Evolutionary conservation across 257 asterid species (phyloP).

Genomic region (Nicotiana paniculata): DNA sequence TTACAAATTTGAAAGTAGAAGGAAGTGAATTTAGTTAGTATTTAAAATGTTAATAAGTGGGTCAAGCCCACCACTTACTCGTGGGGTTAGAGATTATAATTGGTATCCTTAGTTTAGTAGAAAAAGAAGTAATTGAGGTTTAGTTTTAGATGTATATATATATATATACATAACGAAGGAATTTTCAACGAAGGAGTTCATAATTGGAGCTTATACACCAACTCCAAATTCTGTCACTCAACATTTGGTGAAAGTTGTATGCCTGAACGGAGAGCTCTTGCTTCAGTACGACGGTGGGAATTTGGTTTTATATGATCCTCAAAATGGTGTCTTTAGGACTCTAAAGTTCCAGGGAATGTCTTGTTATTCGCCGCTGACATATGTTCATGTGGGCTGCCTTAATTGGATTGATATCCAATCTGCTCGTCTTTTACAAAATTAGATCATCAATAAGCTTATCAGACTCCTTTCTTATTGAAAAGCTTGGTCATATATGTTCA

Average conservation of each 20-base stretch:
- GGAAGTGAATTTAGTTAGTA: too few species aligned
- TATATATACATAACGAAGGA: too few species aligned
- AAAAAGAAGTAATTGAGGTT: too few species aligned
- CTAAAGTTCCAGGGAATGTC: slow-evolving; percentile 28
- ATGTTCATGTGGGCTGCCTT: slow-evolving; percentile 38
- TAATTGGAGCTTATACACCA: slow-evolving; percentile 2
- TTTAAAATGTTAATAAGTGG: too few species aligned
- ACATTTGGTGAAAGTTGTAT: slow-evolving; percentile 6
- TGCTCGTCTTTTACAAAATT: too few species aligned
- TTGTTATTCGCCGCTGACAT: slow-evolving; percentile 9
- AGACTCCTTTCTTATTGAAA: not conserved
- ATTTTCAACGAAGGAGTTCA: too few species aligned
- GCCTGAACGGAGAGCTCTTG: slow-evolving; percentile 31
- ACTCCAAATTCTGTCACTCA: not conserved
- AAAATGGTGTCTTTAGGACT: slow-evolving; percentile 6
- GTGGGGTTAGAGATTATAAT: too few species aligned
- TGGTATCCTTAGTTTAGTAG: too few species aligned
- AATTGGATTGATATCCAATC: slow-evolving; percentile 1
- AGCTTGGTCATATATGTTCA: not conserved
- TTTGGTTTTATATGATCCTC: slow-evolving; percentile 27
- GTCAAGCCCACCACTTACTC: too few species aligned
- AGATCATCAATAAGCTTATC: not conserved
- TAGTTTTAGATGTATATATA: too few species aligned
- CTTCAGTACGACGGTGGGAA: slow-evolving; percentile 23
- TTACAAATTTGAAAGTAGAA: too few species aligned